These are phyloP conservation scores for Trichomonascaceae sp. DNA, from an alignment of 1,139 yeast species.

Conservation along the genomic window DNA sequence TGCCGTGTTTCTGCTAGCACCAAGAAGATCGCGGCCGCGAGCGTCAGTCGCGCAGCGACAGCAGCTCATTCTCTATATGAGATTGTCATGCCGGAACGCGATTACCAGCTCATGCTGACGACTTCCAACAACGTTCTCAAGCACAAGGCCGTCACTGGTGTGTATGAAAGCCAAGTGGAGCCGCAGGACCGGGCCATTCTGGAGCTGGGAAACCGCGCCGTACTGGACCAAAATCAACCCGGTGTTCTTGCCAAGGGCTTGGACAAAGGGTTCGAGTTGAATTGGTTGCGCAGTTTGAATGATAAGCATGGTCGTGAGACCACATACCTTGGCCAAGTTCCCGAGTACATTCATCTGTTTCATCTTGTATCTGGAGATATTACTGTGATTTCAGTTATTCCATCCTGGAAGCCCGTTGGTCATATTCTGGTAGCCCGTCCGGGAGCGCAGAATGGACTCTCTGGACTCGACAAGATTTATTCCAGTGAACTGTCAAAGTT, in stretches of 20 bases:
- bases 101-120: slow-evolving; percentile 41
- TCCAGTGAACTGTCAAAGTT: slow-evolving; percentile 3
- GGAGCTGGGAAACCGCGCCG: slow-evolving; percentile 61
- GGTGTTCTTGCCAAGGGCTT: slow-evolving; percentile 85
- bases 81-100: slow-evolving; percentile 53
- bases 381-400: slow-evolving; percentile 58
- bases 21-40: slow-evolving; percentile 9
- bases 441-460: not conserved
- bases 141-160: slow-evolving; percentile 48
- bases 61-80: slow-evolving; percentile 55
- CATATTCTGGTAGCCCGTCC: slow-evolving; percentile 57
- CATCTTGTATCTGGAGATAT: slow-evolving; percentile 69
- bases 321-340: slow-evolving; percentile 45
- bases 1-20: slow-evolving; percentile 1
- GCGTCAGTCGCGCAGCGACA: slow-evolving; percentile 51
- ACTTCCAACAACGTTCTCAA: slow-evolving; percentile 55
- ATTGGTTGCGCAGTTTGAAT: slow-evolving; percentile 29
- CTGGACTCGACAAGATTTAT: slow-evolving; percentile 9
- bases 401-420: slow-evolving; percentile 48
- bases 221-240: slow-evolving; percentile 52
- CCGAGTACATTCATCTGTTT: slow-evolving; percentile 50
- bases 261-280: slow-evolving; percentile 66
- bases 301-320: slow-evolving; percentile 1
- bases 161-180: slow-evolving; percentile 65
- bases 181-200: slow-evolving; percentile 64